Conservation (phyloP, 257 asterid genomes). For the Verbascum thapsus region DNA sequence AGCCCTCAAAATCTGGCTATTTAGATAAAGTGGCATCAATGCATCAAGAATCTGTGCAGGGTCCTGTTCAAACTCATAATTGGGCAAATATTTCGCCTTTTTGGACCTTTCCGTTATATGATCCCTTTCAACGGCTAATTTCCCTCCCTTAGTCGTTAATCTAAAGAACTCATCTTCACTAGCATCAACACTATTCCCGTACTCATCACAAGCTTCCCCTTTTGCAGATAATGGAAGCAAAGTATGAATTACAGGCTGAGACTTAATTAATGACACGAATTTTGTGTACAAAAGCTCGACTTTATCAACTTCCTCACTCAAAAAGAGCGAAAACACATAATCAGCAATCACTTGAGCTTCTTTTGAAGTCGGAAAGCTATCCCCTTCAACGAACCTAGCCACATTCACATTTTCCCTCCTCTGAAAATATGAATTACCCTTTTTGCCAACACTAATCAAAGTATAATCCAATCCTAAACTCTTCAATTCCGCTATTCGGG, state of each 20-base stretch:
- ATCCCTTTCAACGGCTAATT: constrained; percentile 64
- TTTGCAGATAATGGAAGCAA: constrained; percentile 63
- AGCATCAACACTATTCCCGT: constrained; percentile 55
- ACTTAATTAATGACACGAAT: constrained; percentile 67
- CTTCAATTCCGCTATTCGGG: constrained; percentile 50
- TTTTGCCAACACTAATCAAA: constrained; percentile 65
- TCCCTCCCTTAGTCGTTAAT: constrained; percentile 66
- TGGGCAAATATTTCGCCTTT: constrained; percentile 32
- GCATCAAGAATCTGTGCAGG: constrained; percentile 89
- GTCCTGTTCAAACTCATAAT: constrained; percentile 73
- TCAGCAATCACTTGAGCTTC: constrained; percentile 83
- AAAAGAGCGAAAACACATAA: constrained; percentile 60
- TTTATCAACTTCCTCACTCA: constrained; percentile 73
- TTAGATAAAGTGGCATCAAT: constrained; percentile 75
- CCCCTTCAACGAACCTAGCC: constrained; percentile 54
- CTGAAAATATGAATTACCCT: constrained; percentile 59
- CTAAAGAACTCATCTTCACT: constrained; percentile 65
- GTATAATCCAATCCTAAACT: constrained; percentile 50
- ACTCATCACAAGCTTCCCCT: constrained; percentile 55
- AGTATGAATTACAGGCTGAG: constrained; percentile 57
- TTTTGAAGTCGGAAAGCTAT: constrained; percentile 60
- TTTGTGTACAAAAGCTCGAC: constrained; percentile 78
- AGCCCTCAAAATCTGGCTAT: constrained; percentile 77
- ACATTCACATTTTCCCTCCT: constrained; percentile 40
- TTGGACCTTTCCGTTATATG: constrained; percentile 18